Evolutionary conservation across 768 basidiomycete species (phyloP).

Genomic region (Boletus insuetus): DNA sequence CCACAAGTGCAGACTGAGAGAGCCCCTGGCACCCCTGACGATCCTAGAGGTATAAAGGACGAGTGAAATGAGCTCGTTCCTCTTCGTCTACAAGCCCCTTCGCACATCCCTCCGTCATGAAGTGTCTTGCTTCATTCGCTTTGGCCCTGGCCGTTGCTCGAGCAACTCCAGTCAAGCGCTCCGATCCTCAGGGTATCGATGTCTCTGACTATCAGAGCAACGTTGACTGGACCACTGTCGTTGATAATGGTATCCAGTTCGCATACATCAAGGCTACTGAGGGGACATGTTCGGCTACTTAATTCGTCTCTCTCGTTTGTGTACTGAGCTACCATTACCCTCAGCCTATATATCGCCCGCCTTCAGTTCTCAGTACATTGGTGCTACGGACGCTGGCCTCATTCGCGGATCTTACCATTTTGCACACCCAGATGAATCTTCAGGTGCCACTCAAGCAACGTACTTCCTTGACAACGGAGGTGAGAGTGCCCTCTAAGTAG

Average conservation of each 20-base stretch:
- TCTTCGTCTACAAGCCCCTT: background rate
- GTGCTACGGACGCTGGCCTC: slow-evolving; percentile 52
- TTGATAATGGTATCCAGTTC: slow-evolving; percentile 50
- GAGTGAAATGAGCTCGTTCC: background rate
- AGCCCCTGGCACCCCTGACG: background rate
- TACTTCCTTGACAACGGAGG: slow-evolving; percentile 60
- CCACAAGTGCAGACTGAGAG: background rate
- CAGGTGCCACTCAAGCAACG: slow-evolving; percentile 57
- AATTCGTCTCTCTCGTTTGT: background rate
- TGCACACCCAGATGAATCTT: slow-evolving; percentile 50
- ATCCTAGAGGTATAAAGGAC: slow-evolving; percentile 10
- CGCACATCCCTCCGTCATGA: slow-evolving; percentile 13
- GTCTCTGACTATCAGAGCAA: slow-evolving; percentile 49
- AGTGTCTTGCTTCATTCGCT: slow-evolving; percentile 14
- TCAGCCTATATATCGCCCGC: slow-evolving; percentile 24
- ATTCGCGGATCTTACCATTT: slow-evolving; percentile 65
- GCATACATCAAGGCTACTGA: slow-evolving; percentile 71
- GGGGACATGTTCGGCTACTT: slow-evolving; percentile 42
- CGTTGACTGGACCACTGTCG: slow-evolving; percentile 53
- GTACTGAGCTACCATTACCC: background rate
- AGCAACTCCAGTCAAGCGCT: slow-evolving; percentile 28
- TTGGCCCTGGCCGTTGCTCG: slow-evolving; percentile 12
- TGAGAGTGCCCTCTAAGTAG: slow-evolving; percentile 8
- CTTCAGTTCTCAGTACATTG: slow-evolving; percentile 50
- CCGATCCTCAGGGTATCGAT: slow-evolving; percentile 50